Base-by-base conservation (phyloP, 2,329 filamentous ascomycete species). In the Claviceps sp. region DNA sequence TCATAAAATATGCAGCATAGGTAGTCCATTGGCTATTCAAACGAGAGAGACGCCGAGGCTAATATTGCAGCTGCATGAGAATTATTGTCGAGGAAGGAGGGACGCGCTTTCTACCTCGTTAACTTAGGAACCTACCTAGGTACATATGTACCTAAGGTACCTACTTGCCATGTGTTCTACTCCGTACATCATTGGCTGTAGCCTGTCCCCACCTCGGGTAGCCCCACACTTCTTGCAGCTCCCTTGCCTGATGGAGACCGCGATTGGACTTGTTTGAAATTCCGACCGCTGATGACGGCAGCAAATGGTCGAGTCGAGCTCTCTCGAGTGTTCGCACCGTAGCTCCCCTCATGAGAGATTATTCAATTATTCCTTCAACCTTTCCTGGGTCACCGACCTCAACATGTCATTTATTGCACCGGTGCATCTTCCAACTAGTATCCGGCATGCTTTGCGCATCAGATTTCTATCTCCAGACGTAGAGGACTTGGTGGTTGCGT, bases 361-460 rank as follows among this genome's bases (percentile, higher is more conserved):
- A 20, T 38, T 18, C 20, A n/a, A 14, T 11, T 18, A 34, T 46
- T 22, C 14, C 24, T 38, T 34, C 24, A 14, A 30, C 48, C 50
- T 42, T 52, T 40, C 18, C 13, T 48, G 30, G 56, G n/a, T 34
- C 48, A 24, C 14, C 38, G 37, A 37, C 30, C 34, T 34, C 48
- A 62, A 47, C 52, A 98, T 98, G 93, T 86, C 93, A 50, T 98
- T 97, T 67, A 75, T 98, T 62, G 89, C 88, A 55, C 90, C 93
- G 41, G 93, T 98, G 53, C 93, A 98, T 68, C 79, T 84, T 61
- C 86, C 93, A 24, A 96, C 88, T 66, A 95, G 88, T 72, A 83
- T 96, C 57, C 83, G 90, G 52, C 86, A 95, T 77, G 91, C 90
- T 14, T 68, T 97, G 58, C 87, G 85, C 63, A 77, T 91, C 55